These are phyloP conservation scores for Tremella fuciformis DNA, from an alignment of 768 basidiomycete genomes.

Conservation along the genomic window DNA sequence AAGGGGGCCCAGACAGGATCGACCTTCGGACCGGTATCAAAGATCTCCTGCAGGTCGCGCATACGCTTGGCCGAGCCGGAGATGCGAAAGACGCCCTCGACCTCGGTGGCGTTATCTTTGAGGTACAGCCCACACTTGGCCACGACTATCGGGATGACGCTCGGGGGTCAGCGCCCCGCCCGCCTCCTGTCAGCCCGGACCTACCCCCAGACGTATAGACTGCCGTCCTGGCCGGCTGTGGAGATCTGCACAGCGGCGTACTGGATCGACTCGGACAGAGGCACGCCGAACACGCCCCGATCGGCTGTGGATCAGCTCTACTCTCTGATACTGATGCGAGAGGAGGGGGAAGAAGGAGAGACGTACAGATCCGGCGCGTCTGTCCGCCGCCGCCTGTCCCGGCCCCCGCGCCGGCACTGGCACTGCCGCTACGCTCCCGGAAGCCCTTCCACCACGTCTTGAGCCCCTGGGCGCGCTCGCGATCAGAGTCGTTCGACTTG, in stretches of 20 bases:
- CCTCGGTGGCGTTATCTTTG: slow-evolving; percentile 92
- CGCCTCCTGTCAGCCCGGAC: slow-evolving; percentile 16
- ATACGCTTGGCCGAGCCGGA: slow-evolving; percentile 94
- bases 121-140: slow-evolving; percentile 94
- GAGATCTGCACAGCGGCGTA: slow-evolving; percentile 92
- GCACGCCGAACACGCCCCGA: slow-evolving; percentile 72
- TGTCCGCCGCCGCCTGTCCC: background rate
- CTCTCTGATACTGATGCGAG: no score
- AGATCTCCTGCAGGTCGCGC: slow-evolving; percentile 87
- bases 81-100: slow-evolving; percentile 89
- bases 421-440: slow-evolving; percentile 12
- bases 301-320: background rate
- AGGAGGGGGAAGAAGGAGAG: no score
- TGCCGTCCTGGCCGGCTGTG: slow-evolving; percentile 65
- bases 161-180: slow-evolving; percentile 10
- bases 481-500: slow-evolving; percentile 26
- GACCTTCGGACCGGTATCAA: slow-evolving; percentile 84
- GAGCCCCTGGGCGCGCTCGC: slow-evolving; percentile 32
- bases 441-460: slow-evolving; percentile 49
- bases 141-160: slow-evolving; percentile 93
- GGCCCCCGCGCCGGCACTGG: background rate
- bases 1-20: slow-evolving; percentile 10
- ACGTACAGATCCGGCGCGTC: no score
- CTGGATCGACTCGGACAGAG: slow-evolving; percentile 75
- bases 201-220: slow-evolving; percentile 50